phyloP scores from a whole-genome alignment of 805 yeast genomes.

The Ogataea sp. region DNA sequence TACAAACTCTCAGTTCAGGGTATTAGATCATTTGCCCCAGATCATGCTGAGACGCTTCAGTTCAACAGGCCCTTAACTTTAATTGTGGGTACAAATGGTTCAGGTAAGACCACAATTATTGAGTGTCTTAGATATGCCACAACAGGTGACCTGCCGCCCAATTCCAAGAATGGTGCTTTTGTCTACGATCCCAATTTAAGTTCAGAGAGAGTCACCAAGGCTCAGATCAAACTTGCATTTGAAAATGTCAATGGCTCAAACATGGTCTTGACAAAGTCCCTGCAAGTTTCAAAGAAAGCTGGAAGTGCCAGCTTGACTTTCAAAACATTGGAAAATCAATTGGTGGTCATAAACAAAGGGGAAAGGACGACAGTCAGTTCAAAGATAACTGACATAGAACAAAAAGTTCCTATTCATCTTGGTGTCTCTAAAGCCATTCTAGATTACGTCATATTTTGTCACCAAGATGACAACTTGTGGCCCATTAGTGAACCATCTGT shows the following conservation, averaged over 20 bases:
- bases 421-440: conserved; percentile 86
- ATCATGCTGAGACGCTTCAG: conserved; percentile 74
- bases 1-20: conserved; percentile 74
- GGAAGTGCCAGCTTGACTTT: conserved; percentile 50
- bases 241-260: conserved; percentile 61
- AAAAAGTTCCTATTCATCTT: conserved; percentile 68
- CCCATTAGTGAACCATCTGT: conserved; percentile 88
- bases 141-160: conserved; percentile 94
- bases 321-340: conserved; percentile 87
- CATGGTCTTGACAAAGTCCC: conserved; percentile 81
- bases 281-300: conserved; percentile 63
- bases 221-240: conserved; percentile 86
- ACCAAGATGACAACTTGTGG: conserved; percentile 96
- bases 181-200: conserved; percentile 84
- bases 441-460: conserved; percentile 93
- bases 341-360: conserved; percentile 56
- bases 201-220: conserved; percentile 70
- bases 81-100: conserved; percentile 93
- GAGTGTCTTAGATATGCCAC: conserved; percentile 92
- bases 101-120: conserved; percentile 93
- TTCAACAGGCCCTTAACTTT: conserved; percentile 87
- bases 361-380: conserved; percentile 71
- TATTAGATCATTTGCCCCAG: conserved; percentile 84
- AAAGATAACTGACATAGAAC: conserved; percentile 76
- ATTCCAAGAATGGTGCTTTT: conserved; percentile 92